Evolutionary conservation across 345 rosid species (phyloP).

Genomic region (Rhodomyrtus tomentosa): DNA sequence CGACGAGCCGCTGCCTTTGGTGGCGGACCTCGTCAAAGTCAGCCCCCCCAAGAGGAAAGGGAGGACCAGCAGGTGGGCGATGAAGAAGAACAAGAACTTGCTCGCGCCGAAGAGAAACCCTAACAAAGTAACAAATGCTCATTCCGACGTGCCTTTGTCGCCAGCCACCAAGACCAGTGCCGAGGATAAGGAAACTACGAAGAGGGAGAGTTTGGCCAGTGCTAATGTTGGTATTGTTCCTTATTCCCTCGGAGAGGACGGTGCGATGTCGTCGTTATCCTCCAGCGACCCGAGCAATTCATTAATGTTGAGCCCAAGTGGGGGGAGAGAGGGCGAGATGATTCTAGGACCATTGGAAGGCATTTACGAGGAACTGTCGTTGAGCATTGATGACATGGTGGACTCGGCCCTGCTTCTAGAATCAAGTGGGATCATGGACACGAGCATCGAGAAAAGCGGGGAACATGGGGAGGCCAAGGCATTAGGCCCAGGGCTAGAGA

Average conservation of each 20-base stretch:
- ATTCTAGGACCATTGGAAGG: not conserved
- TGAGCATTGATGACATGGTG: not conserved
- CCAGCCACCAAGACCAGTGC: not conserved
- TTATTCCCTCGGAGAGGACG: not conserved
- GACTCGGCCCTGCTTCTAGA: not conserved
- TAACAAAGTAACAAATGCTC: not conserved
- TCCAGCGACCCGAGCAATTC: not conserved
- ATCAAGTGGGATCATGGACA: not conserved
- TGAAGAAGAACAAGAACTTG: slow-evolving; percentile 7
- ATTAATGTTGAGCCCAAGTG: not conserved
- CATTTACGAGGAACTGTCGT: not conserved
- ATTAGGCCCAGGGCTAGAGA: not conserved
- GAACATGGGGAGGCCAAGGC: not conserved
- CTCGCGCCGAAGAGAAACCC: not conserved
- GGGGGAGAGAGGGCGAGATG: not conserved
- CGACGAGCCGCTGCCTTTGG: not conserved
- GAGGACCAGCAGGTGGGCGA: slow-evolving; percentile 10
- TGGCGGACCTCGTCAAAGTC: slow-evolving; percentile 3
- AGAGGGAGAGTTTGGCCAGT: not conserved
- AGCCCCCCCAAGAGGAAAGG: slow-evolving; percentile 6
- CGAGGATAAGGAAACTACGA: not conserved
- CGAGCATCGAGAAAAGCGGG: not conserved
- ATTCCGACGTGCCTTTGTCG: not conserved
- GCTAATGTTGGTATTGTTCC: not conserved
- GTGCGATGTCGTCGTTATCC: not conserved